Base-by-base conservation (phyloP, 345 rosid genomes). In the Pugionium cornutum region DNA sequence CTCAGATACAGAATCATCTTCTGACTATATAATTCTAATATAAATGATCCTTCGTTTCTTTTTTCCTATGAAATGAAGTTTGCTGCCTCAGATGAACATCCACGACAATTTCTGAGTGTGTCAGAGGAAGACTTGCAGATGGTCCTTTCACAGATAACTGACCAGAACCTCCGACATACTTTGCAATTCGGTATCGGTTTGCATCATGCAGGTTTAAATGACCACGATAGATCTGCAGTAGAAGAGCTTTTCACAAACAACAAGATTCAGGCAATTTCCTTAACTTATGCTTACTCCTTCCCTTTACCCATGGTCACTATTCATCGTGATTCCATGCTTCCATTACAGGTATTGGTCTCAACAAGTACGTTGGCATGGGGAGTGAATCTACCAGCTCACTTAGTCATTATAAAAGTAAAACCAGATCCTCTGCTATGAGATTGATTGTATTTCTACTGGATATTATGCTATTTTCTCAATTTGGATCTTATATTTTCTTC, bases 351-450 rank as follows among this genome's bases (percentile, higher is more conserved):
- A 44, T 78, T 92, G 84, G 91, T 92, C 69, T 88, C 94, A 71
- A 92, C 98, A 63, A 92, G 97, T 78, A 92, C 98, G 29, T 77
- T 89, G 67, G 97, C 98, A 37, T 92, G 98, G 97, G 98, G 97
- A 54, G 97, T 92, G 71, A 92, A 92, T 71, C 85, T 89, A 72
- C 98, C 98, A 46, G 98, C 98, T 58, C 96, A 92, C 83, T 81
- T 92, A 68, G 98, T 92, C 69, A 92, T 92, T 67, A 89, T 89
- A 74, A 92, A 92, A 97, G 98, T 92, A 66, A 65, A 62, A 29
- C 10, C 7, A 40, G 53, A 72, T 56, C 34, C 35, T 43, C 45
- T 70, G 51, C 29, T 67, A 45, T 56, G 40, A 40, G 36, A 46
- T 52, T 36, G 44, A 25, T 61, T 66, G 49, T 26, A 36, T 53